phyloP scores from a whole-genome alignment of 768 basidiomycete species.

The Asterophora lycoperdoides region DNA sequence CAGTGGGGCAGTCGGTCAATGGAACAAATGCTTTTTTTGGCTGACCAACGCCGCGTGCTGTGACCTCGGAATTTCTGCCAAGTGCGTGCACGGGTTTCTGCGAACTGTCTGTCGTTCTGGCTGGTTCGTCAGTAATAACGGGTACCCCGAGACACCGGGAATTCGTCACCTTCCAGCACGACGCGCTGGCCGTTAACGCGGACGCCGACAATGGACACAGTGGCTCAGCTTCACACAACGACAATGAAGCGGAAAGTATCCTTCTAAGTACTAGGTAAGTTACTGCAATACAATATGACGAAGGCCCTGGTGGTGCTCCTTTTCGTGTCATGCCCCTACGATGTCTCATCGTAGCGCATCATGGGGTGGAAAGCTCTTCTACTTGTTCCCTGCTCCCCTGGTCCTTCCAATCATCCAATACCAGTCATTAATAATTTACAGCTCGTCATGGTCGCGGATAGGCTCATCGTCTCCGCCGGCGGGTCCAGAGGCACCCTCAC shows the following conservation, averaged over 20 bases:
- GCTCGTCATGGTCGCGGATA: slow-evolving; percentile 42
- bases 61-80: no score
- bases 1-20: no score
- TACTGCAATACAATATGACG: slow-evolving; percentile 16
- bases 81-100: no score
- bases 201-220: no score
- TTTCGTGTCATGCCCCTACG: slow-evolving; percentile 13
- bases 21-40: no score
- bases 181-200: no score
- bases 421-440: slow-evolving; percentile 27
- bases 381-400: background rate
- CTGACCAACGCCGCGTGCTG: no score
- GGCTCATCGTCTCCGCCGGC: slow-evolving; percentile 37
- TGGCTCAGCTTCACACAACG: background rate
- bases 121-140: no score
- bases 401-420: background rate
- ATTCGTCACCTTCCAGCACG: no score
- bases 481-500: slow-evolving; percentile 27
- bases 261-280: slow-evolving; percentile 14
- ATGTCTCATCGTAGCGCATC: slow-evolving; percentile 9
- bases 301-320: slow-evolving; percentile 9
- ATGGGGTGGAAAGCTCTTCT: slow-evolving; percentile 5
- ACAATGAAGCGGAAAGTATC: slow-evolving; percentile 1
- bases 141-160: no score
- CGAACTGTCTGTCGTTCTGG: no score